Base-by-base conservation (phyloP, 345 rosid genomes). In the Lepidium aucheri region DNA sequence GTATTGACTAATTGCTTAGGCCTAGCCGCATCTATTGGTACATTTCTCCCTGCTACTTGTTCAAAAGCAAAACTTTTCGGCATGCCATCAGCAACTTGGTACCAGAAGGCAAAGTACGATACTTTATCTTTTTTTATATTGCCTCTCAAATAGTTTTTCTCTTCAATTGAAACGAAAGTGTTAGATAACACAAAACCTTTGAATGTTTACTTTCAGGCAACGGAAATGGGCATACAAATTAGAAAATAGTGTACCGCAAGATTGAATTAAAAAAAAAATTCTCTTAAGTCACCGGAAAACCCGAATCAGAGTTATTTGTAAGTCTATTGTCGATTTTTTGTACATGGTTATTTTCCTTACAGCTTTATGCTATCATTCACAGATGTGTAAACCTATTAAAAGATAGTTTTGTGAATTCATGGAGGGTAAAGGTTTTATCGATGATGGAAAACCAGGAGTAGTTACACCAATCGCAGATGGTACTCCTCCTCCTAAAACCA, bases 1-100 rank as follows among this genome's bases (percentile, higher is more conserved):
- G 86, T 93, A 70, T 93, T 97, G 2, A 93, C 98, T 53, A 81
- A 90, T 79, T 93, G 98, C 72, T 60, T 90, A 18, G 98, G 98
- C 0, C 81, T 93, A 65, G 96, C 98, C 4, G 97, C 97, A 65
- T 93, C 97, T 14, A 88, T 86, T 91, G 91, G 90, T 52, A 94
- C 98, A 14, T 87, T 93, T 73, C 84, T 93, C 32, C 91, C 90
- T 60, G 91, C 91, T 63, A 50, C 90, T 63, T 97, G 98, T 44
- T 60, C 91, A 3, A 85, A n/a, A n/a, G n/a, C n/a, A n/a, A n/a
- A n/a, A n/a, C n/a, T n/a, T n/a, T n/a, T n/a, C n/a, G n/a, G n/a
- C n/a, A n/a, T n/a, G n/a, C n/a, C 98, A 87, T 83, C 97, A 89
- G 67, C 96, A 90, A 18, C 90, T 82, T 70, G 98, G 97, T 78